These are phyloP conservation scores for Pinus taeda DNA, from an alignment of 75 land plant species.

Conservation along the genomic window DNA sequence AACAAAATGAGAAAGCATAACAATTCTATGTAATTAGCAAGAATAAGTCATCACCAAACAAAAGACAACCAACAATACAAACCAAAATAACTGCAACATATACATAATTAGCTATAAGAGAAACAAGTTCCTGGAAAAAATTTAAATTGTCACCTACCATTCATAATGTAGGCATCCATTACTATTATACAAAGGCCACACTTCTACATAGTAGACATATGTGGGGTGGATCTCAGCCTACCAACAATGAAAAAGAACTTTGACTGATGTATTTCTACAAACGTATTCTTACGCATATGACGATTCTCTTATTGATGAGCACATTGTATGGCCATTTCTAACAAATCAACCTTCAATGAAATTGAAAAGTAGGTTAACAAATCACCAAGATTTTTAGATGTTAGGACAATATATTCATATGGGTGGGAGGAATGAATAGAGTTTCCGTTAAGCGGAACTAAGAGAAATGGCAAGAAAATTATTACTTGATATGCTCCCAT, in stretches of 20 bases:
- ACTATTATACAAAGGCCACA: background rate
- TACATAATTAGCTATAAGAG: background rate
- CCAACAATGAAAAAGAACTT: no score
- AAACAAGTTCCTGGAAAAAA: background rate
- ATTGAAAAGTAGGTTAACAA: conserved; percentile 33
- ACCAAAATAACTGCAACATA: background rate
- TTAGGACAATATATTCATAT: background rate
- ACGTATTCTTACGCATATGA: background rate
- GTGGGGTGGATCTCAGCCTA: no score
- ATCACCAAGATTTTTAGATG: conserved; percentile 10
- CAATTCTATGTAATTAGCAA: no score
- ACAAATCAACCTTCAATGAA: conserved; percentile 14
- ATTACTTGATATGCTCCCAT: conserved; percentile 80
- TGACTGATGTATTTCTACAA: conserved; percentile 19
- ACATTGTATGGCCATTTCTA: conserved; percentile 20
- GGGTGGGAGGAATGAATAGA: background rate
- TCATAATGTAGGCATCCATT: background rate
- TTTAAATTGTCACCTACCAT: background rate
- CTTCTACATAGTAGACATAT: background rate
- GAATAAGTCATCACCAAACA: no score
- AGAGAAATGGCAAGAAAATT: background rate
- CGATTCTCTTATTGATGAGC: conserved; percentile 6
- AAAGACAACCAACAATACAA: background rate
- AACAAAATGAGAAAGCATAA: no score
- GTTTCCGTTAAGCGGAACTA: background rate